phyloP scores from a whole-genome alignment of 2,329 filamentous ascomycete genomes.

The Paecilomyces fulvus region DNA sequence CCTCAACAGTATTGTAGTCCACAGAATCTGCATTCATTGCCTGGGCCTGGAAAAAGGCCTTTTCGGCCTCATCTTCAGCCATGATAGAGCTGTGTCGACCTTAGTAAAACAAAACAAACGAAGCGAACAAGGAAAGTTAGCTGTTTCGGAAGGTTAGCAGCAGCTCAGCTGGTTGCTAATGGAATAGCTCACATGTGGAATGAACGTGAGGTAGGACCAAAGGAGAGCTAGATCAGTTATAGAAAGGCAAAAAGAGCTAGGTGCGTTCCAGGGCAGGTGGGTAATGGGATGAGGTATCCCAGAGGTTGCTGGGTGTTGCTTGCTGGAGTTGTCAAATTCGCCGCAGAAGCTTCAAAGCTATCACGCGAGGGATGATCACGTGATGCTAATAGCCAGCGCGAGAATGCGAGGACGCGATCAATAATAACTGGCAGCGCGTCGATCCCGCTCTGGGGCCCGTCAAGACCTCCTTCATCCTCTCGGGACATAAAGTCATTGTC shows the following conservation, averaged over 20 bases:
- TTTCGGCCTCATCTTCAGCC: constrained; percentile 47
- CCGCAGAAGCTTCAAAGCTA: constrained; percentile 16
- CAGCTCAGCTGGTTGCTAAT: background rate
- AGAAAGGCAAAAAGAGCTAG: background rate
- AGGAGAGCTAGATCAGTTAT: constrained; percentile 1
- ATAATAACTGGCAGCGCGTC: constrained; percentile 1
- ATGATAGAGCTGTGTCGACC: constrained; percentile 24
- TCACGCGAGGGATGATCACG: constrained; percentile 14
- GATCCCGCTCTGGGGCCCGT: background rate
- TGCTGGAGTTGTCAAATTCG: constrained; percentile 3
- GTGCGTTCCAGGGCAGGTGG: background rate
- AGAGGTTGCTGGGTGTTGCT: constrained; percentile 4
- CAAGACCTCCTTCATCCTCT: background rate
- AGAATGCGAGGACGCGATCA: constrained; percentile 18
- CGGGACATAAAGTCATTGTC: constrained; percentile 1
- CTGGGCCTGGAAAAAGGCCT: constrained; percentile 46
- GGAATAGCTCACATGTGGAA: background rate
- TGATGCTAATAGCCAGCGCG: constrained; percentile 24
- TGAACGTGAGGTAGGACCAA: background rate
- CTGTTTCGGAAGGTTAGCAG: constrained; percentile 1
- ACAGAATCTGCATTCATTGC: constrained; percentile 32
- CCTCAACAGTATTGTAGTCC: constrained; percentile 39
- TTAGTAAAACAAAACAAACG: constrained; percentile 7
- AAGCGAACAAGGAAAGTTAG: constrained; percentile 1
- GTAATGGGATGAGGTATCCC: constrained; percentile 3